These are phyloP conservation scores for Puccinia brachypodii DNA, from an alignment of 1,284 basidiomycete species.

Conservation along the genomic window DNA sequence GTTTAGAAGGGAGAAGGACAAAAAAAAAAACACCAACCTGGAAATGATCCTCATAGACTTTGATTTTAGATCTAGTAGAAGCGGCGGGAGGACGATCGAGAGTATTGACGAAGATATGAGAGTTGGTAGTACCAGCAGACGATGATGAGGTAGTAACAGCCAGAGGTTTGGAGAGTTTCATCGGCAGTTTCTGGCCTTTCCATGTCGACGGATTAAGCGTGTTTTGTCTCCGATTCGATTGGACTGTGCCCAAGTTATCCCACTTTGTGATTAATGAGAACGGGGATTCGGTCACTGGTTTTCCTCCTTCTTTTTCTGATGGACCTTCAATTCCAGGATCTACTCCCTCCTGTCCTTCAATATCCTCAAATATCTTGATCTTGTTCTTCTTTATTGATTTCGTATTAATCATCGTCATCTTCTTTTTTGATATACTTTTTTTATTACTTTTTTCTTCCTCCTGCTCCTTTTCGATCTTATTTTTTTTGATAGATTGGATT, in stretches of 20 bases:
- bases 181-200: constrained; percentile 46
- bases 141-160: background rate
- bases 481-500: constrained; percentile 6
- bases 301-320: background rate
- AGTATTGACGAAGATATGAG: background rate
- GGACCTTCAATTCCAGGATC: background rate
- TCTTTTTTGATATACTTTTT: background rate
- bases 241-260: constrained; percentile 38
- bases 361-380: constrained; percentile 40
- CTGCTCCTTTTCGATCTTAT: background rate
- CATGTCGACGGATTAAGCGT: constrained; percentile 16
- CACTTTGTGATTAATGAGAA: constrained; percentile 27
- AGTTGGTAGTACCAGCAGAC: too few species aligned
- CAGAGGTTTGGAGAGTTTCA: constrained; percentile 19
- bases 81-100: constrained; percentile 4
- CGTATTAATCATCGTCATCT: background rate
- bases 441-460: background rate
- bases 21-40: background rate
- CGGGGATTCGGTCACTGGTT: background rate
- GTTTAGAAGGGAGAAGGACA: background rate
- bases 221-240: constrained; percentile 24
- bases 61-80: constrained; percentile 17
- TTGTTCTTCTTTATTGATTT: constrained; percentile 20
- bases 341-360: background rate
- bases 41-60: constrained; percentile 32